Conservation (phyloP, 202 grass and related monocot genomes). For the Saccharum hybrid region DNA sequence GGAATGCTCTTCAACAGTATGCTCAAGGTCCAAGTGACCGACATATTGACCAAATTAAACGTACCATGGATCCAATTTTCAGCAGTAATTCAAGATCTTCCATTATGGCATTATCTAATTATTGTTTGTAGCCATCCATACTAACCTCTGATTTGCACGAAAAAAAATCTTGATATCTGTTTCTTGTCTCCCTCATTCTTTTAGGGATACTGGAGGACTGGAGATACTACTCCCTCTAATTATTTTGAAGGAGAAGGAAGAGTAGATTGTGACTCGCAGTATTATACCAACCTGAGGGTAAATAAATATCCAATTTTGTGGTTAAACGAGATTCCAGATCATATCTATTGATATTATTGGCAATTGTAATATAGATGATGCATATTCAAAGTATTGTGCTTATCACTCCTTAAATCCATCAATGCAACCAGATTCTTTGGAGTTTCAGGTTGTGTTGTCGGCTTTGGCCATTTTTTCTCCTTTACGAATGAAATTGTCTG, state of each 20-base stretch:
- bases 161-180: slow-evolving; percentile 31
- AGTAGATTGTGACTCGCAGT: slow-evolving; percentile 35
- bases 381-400: background rate
- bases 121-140: background rate
- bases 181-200: slow-evolving; percentile 28
- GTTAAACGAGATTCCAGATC: slow-evolving; percentile 28
- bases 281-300: slow-evolving; percentile 65
- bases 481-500: too few relatives aligned
- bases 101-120: slow-evolving; percentile 21
- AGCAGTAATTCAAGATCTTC: slow-evolving; percentile 45
- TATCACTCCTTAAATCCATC: too few relatives aligned
- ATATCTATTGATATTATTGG: slow-evolving; percentile 49
- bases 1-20: slow-evolving; percentile 56
- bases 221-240: slow-evolving; percentile 42
- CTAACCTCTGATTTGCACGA: slow-evolving; percentile 18
- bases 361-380: slow-evolving; percentile 55
- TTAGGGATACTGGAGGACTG: slow-evolving; percentile 59
- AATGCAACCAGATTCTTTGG: too few relatives aligned
- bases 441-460: too few relatives aligned
- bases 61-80: slow-evolving; percentile 47
- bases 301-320: slow-evolving; percentile 35
- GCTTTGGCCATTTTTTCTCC: too few relatives aligned
- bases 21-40: slow-evolving; percentile 60
- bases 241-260: slow-evolving; percentile 48
- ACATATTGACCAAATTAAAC: slow-evolving; percentile 43